Base-by-base conservation (phyloP, 1,139 yeast genomes). In the Petasospora fabianii region DNA sequence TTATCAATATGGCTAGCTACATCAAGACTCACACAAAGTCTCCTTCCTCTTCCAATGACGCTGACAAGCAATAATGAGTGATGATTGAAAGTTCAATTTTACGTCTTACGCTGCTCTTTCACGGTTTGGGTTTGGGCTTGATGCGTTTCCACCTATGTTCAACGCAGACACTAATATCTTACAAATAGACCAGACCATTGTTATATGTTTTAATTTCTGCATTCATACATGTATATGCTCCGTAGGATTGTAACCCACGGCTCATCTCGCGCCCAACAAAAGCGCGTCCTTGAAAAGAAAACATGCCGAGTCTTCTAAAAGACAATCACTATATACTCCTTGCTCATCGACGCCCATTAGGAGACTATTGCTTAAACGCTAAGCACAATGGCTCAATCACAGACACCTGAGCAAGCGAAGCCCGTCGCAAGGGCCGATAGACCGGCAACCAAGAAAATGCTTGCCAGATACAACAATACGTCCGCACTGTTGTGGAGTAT, bases 401-500 rank as follows among this genome's bases (percentile, higher is more conserved):
- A 26, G 15, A n/a, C 5, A 16, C 8, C 27, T 12, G 27, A 24
- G 13, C 10, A 8, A 6, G 6, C 27, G 6, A 24, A 24, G 27
- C 27, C 27, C 7, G 13, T 14, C 10, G 13, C n/a, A 10, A 36
- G 42, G 34, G 40, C 42, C 13, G 45, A 42, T 24, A 22, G 38
- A 26, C 45, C 42, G 1, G 28, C 35, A 12, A 24, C 32, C 32
- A 42, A 42, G 41, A 46, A 45, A 19, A 44, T 43, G 34, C 47
- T 65, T 30, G 59, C 65, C 1, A 37, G 55, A n/a, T 87, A 86
- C 66, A 87, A 88, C 62, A 67, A 74, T n/a, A 47, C 74, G 11
- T 79, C 92, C 7, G 81, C 81, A 0, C 59, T 73, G 9, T 66
- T 84, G 12, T 88, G 96, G 97, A 64, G 68, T 0, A 69, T 73